phyloP scores from a whole-genome alignment of 306 rosid genomes.

The Pyrus pyrifolia region DNA sequence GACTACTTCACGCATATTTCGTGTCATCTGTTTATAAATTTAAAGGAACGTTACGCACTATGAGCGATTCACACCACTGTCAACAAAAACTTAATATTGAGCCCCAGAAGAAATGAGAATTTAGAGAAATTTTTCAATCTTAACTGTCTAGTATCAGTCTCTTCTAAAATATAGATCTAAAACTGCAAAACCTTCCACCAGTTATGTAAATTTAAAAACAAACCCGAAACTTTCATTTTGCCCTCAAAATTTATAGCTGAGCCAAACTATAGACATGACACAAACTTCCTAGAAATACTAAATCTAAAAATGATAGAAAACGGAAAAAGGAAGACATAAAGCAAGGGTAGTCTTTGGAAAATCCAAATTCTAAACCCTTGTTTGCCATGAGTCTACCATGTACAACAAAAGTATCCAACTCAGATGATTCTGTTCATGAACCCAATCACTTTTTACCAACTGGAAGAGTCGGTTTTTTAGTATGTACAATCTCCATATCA shows the following conservation, averaged over 20 bases:
- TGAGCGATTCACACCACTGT: slow-evolving; percentile 16
- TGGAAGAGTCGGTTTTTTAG: neutral
- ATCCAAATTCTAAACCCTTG: neutral
- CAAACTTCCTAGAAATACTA: neutral
- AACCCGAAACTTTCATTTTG: neutral
- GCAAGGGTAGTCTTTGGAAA: neutral
- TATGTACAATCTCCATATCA: neutral
- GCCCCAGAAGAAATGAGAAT: neutral
- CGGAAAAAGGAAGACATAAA: neutral
- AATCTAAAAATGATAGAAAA: neutral
- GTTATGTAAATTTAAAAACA: neutral
- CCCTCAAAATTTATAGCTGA: neutral
- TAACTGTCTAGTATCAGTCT: neutral
- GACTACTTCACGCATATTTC: slow-evolving; percentile 78
- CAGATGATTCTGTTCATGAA: neutral
- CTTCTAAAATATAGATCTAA: neutral
- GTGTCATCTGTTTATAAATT: slow-evolving; percentile 43
- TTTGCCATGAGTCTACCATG: neutral
- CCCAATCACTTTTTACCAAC: neutral
- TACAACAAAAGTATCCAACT: neutral
- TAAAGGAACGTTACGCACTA: neutral
- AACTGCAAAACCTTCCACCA: neutral
- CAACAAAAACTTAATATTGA: slow-evolving; percentile 10
- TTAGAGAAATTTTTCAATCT: neutral
- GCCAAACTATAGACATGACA: neutral